Evolutionary conservation across 345 rosid species (phyloP), one percentile per base, ranked within the genome.

Genomic region (Eucalyptus pauciflora): DNA sequence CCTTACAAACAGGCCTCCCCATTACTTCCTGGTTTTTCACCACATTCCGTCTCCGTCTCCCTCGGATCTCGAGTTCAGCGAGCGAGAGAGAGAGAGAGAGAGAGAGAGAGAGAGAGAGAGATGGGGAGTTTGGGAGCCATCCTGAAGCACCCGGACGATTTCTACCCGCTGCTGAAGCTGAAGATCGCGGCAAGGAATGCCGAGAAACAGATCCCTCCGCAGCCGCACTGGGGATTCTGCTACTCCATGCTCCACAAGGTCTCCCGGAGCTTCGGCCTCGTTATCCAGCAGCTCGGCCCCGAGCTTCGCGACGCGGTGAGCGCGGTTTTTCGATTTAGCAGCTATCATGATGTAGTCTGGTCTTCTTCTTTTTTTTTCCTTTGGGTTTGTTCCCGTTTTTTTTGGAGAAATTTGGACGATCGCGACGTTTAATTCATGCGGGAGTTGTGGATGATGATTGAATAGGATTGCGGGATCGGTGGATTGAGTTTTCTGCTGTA

Each of bases 151-250:
- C 99, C 99, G 1, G 95, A 95, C 92, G 98, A 97, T 49, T 79
- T 96, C 29, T 96, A 93, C 92, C 97, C 99, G 31, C 90, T 95
- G 11, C 50, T 97, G 94, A 97, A 97, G 93, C 93, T 97, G 90
- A 95, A 94, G 90, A 90, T 94, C 93, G 98, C 96, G 29, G 62
- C 62, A 25, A 56, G 62, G 62, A 56, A 56, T 56, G 62, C 62
- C 29, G 62, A 56, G 62, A 97, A 95, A 94, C 97, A 95, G 95
- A 95, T 97, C 95, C 99, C 99, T 13, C 92, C 91, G 7, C 94
- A 95, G 90, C 97, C 99, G 86, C 98, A 94, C 91, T 96, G 99
- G 99, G 96, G 89, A 25, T 97, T 96, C 91, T 96, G 98, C 90
- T 97, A 96, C 90, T 89, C 97, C 10, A 95, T 96, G 97, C 98